A percentile compares a stretch with the other conserved stretches of the same genome.
Conservation (phyloP, 1,284 basidiomycete species). For the Irpex sp. region DNA sequence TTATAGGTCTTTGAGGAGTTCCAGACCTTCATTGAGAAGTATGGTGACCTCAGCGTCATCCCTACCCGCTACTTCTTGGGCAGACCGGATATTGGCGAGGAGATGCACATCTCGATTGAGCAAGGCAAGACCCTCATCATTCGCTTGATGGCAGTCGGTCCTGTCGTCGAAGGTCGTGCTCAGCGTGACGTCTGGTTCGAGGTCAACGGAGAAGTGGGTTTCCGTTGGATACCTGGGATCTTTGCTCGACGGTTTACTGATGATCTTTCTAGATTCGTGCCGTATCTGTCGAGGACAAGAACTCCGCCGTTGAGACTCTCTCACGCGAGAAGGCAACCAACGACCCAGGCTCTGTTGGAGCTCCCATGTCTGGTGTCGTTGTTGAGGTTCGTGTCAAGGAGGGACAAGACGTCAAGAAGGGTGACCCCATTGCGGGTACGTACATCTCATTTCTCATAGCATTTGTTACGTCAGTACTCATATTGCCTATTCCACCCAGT, state of each 20-base stretch:
- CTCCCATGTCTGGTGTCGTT: conserved; percentile 96
- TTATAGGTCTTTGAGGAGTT: conserved; percentile 94
- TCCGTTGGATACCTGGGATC: conserved; percentile 5
- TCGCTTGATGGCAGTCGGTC: conserved; percentile 92
- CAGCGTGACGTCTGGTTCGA: conserved; percentile 99
- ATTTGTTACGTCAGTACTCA: conserved; percentile 9
- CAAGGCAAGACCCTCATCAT: conserved; percentile 97
- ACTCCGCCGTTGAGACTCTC: conserved; percentile 92
- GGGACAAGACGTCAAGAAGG: conserved; percentile 95
- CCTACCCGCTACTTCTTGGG: conserved; percentile 98
- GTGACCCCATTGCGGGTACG: conserved; percentile 87
- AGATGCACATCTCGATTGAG: conserved; percentile 96
- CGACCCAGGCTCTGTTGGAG: conserved; percentile 94
- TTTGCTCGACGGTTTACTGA: background rate
- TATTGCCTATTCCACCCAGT: conserved; percentile 39
- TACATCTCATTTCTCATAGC: conserved; percentile 9
- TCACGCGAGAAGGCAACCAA: conserved; percentile 90
- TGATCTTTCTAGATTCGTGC: conserved; percentile 69
- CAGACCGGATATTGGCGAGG: conserved; percentile 89
- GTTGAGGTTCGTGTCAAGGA: conserved; percentile 98
- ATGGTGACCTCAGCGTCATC: conserved; percentile 91
- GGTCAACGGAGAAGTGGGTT: conserved; percentile 86
- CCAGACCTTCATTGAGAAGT: conserved; percentile 91
- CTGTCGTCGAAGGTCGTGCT: conserved; percentile 87
- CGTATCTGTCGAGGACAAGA: conserved; percentile 92